These are phyloP conservation scores for Trichoderma endophyticum DNA, from an alignment of 2,329 filamentous ascomycete species.

Conservation along the genomic window DNA sequence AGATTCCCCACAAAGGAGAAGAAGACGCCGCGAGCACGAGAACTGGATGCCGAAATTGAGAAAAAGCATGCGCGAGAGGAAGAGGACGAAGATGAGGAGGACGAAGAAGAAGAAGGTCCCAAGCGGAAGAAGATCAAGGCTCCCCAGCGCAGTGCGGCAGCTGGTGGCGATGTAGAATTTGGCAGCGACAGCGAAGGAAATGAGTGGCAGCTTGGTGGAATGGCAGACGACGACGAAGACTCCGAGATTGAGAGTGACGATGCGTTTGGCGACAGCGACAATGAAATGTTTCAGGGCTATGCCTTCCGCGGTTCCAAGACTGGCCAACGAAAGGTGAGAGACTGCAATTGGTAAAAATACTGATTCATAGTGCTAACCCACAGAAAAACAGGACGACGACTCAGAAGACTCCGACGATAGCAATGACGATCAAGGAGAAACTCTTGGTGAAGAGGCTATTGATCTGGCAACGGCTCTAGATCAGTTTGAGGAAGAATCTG, in stretches of 20 bases:
- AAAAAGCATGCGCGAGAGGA: conserved; percentile 44
- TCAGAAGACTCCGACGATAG: conserved; percentile 50
- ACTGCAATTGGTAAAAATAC: neutral
- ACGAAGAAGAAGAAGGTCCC: conserved; percentile 49
- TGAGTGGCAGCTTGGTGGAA: conserved; percentile 72
- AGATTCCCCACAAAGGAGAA: conserved; percentile 48
- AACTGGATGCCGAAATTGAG: conserved; percentile 48
- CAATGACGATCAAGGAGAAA: conserved; percentile 54
- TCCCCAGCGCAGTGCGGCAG: conserved; percentile 39
- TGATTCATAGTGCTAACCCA: neutral
- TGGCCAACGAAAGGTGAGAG: conserved; percentile 31
- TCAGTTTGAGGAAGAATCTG: conserved; percentile 49
- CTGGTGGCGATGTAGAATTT: conserved; percentile 61
- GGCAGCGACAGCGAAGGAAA: conserved; percentile 85
- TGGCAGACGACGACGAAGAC: conserved; percentile 56
- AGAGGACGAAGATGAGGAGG: conserved; percentile 51
- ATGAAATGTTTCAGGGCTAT: conserved; percentile 79
- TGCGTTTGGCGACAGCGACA: conserved; percentile 84
- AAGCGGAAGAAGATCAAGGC: conserved; percentile 42
- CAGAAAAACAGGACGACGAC: conserved; percentile 46
- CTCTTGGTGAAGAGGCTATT: conserved; percentile 57
- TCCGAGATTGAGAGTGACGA: conserved; percentile 68
- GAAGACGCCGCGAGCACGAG: conserved; percentile 49
- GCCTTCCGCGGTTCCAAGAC: conserved; percentile 49
- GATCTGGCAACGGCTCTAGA: conserved; percentile 57